Conservation (phyloP, 2,329 filamentous ascomycete species). For the Diaporthe vexans region DNA sequence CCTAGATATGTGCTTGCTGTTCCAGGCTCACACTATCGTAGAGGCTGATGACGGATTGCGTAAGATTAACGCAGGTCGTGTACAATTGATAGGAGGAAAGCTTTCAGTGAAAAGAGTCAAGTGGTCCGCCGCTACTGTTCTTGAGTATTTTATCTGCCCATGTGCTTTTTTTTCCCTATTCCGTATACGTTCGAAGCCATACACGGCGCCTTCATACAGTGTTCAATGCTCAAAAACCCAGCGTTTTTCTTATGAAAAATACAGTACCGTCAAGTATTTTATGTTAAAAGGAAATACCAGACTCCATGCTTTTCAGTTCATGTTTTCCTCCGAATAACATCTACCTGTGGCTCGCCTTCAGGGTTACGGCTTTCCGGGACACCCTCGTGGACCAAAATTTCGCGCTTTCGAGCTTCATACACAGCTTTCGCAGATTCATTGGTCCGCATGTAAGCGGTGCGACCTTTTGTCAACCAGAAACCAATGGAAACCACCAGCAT, state of each 20-base stretch:
- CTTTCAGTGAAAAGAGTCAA: no score
- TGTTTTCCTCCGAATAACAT: background rate
- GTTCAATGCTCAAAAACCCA: no score
- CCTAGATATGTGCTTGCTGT: no score
- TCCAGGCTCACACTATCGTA: no score
- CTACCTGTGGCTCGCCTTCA: background rate
- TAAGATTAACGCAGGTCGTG: no score
- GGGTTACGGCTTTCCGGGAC: background rate
- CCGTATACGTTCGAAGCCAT: no score
- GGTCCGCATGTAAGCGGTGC: slow-evolving; percentile 52
- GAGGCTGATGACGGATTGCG: no score
- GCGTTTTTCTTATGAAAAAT: no score
- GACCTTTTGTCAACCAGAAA: slow-evolving; percentile 66
- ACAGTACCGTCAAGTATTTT: no score
- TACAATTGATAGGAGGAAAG: background rate
- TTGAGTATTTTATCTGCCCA: background rate
- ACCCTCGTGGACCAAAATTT: slow-evolving; percentile 32
- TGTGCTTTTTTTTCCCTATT: no score
- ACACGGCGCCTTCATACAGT: no score
- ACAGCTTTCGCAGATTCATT: slow-evolving; percentile 42
- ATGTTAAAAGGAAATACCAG: background rate
- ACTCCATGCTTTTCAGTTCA: background rate
- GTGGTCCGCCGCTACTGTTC: background rate
- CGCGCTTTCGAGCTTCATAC: slow-evolving; percentile 14
- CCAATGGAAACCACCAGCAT: slow-evolving; percentile 64